A percentile compares a stretch with the other conserved stretches of the same genome.
phyloP scores from a whole-genome alignment of 768 basidiomycete genomes.

The Phylloporus scabripes region DNA sequence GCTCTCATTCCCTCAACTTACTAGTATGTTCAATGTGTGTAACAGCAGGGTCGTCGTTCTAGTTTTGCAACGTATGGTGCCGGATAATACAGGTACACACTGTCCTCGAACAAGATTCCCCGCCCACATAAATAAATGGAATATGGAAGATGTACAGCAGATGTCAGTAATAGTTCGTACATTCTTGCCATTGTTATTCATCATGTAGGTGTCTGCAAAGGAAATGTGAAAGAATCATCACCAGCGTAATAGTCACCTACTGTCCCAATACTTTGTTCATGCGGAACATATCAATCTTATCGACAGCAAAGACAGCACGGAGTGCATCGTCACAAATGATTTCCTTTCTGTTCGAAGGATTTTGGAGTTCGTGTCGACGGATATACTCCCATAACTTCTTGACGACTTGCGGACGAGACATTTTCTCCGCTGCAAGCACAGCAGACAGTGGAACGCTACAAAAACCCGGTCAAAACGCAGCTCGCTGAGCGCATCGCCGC shows the following conservation, averaged over 20 bases:
- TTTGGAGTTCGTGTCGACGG: slow-evolving; percentile 75
- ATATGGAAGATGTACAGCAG: slow-evolving; percentile 2
- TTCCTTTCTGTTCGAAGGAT: slow-evolving; percentile 75
- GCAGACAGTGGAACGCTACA: slow-evolving; percentile 66
- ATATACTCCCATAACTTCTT: slow-evolving; percentile 90
- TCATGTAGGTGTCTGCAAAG: slow-evolving; percentile 30
- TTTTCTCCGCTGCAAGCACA: slow-evolving; percentile 57
- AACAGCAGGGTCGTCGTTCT: not conserved
- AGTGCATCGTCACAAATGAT: slow-evolving; percentile 78
- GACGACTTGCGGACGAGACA: slow-evolving; percentile 87
- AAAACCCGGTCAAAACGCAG: slow-evolving; percentile 4
- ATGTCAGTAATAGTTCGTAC: slow-evolving; percentile 1
- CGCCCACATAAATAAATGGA: not conserved
- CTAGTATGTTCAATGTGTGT: slow-evolving; percentile 2
- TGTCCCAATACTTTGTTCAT: slow-evolving; percentile 90
- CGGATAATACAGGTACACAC: slow-evolving; percentile 13
- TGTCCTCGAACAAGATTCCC: slow-evolving; percentile 3
- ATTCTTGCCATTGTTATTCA: slow-evolving; percentile 6
- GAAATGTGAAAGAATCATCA: not conserved
- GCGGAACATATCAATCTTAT: slow-evolving; percentile 87
- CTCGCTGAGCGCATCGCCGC: slow-evolving; percentile 1
- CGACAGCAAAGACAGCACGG: slow-evolving; percentile 69
- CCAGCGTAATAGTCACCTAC: slow-evolving; percentile 35
- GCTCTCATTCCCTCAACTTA: too few relatives aligned
- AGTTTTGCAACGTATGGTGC: slow-evolving; percentile 7